Conservation (phyloP, 176 grass and related monocot genomes). For the Dactylis glomerata region DNA sequence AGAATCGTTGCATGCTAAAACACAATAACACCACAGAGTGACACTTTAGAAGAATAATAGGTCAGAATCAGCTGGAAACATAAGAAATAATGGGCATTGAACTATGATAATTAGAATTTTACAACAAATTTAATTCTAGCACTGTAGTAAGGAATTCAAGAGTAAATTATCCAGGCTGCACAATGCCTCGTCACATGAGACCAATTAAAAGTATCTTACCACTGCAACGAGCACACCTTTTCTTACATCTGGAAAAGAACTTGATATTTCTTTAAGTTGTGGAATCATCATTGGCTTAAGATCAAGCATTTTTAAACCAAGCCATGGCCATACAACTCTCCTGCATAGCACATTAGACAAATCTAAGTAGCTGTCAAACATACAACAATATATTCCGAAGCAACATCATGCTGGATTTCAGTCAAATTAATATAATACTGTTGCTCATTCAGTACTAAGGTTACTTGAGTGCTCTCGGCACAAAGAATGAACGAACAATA, state of each 20-base stretch:
- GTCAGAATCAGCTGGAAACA: not conserved
- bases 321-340: slow-evolving; percentile 78
- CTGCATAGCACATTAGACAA: slow-evolving; percentile 42
- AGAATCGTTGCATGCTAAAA: slow-evolving; percentile 1
- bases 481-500: not conserved
- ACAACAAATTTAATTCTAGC: not conserved
- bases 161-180: not conserved
- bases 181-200: not conserved
- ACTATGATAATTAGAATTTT: not conserved
- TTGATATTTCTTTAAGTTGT: slow-evolving; percentile 77
- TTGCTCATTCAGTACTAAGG: not conserved
- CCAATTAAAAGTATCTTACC: slow-evolving; percentile 44
- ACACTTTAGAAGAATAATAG: not conserved
- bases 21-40: not conserved
- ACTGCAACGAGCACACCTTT: slow-evolving; percentile 71
- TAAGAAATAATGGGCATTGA: not conserved
- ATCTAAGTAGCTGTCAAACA: slow-evolving; percentile 12
- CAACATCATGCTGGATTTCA: not conserved
- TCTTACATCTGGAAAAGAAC: slow-evolving; percentile 67
- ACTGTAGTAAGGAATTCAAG: not conserved
- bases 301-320: slow-evolving; percentile 86
- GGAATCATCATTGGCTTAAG: slow-evolving; percentile 67
- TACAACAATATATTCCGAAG: not conserved
- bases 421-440: not conserved
- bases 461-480: not conserved